Evolutionary conservation across 2,329 filamentous ascomycete species (phyloP).

Genomic region (Claviceps purpurea): DNA sequence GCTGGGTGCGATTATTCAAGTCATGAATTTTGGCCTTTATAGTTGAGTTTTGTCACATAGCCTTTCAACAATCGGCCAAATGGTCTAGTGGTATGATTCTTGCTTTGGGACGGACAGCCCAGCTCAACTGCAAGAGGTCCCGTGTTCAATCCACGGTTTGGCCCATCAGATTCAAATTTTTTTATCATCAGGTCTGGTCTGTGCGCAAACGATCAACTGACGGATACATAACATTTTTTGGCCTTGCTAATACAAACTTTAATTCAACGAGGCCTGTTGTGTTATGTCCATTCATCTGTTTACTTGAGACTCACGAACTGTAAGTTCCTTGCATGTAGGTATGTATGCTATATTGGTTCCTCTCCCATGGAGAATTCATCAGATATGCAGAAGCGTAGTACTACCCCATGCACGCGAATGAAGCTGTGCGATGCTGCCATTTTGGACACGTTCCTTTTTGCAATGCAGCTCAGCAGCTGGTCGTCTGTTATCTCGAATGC

Average conservation of each 20-base stretch:
- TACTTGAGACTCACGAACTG: too few species aligned
- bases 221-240: constrained; percentile 1
- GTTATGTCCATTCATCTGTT: too few species aligned
- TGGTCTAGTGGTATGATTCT: constrained; percentile 24
- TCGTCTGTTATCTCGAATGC: not conserved
- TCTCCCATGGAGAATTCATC: too few species aligned
- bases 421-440: not conserved
- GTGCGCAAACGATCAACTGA: not conserved
- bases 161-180: constrained; percentile 8
- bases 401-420: not conserved
- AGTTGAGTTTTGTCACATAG: fast-evolving
- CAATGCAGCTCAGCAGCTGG: not conserved
- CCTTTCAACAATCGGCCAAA: constrained; percentile 7
- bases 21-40: not conserved
- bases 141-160: constrained; percentile 20
- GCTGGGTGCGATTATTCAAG: too few species aligned
- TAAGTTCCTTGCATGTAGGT: too few species aligned
- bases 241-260: not conserved
- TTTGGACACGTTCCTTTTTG: not conserved
- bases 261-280: too few species aligned
- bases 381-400: not conserved
- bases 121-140: constrained; percentile 18
- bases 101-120: constrained; percentile 14
- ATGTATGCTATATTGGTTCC: too few species aligned
- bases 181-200: not conserved